Evolutionary conservation across 768 basidiomycete genomes (phyloP), one percentile per base, ranked within the genome.

Genomic region (Naematelia encephala): DNA sequence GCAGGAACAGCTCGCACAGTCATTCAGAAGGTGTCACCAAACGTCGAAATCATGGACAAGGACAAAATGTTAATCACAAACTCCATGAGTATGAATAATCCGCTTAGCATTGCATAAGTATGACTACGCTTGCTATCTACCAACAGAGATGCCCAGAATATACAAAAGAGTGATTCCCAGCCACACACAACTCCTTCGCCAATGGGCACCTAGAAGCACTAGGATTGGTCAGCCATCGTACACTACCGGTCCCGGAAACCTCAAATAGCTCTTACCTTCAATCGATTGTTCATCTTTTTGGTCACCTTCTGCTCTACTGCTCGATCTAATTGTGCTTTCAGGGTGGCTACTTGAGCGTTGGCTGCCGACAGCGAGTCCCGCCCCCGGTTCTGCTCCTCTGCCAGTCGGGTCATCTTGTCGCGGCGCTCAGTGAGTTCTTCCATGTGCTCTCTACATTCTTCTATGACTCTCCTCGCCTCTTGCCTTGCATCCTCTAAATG

Each of bases 291-390:
- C 54, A 70, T 54, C 60, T 61, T 67, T 56, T 70, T 71, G 47
- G 70, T 60, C 44, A 68, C 66, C 43, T 65, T 64, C 23, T 51
- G 49, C 28, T 72, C 66, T 19, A 72, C 59, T 21, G 66, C 61
- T 56, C 63, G 45, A 34, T 74, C 75, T 39, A 76, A 51, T 54
- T 76, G 73, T n/a, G 64, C 64, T 50, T 63, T 68, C 19, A 71
- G 44, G 13, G 54, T 56, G 25, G 55, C 60, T 3, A 71, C 64
- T 27, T 71, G 66, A 25, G 64, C 64, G 48, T 68, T 63, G 13
- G 69, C 69, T 42, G 59, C 60, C 14, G 45, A 27, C 43, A 71
- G 45, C 0, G 62, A 66, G 34, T 68, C 64, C 26, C 67, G 47
- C 5, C 51, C 52, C 28, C 57, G 45, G 16, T 26, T 53, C 12